phyloP scores from a whole-genome alignment of 2,329 filamentous ascomycete genomes.

The Fusarium xylarioides region DNA sequence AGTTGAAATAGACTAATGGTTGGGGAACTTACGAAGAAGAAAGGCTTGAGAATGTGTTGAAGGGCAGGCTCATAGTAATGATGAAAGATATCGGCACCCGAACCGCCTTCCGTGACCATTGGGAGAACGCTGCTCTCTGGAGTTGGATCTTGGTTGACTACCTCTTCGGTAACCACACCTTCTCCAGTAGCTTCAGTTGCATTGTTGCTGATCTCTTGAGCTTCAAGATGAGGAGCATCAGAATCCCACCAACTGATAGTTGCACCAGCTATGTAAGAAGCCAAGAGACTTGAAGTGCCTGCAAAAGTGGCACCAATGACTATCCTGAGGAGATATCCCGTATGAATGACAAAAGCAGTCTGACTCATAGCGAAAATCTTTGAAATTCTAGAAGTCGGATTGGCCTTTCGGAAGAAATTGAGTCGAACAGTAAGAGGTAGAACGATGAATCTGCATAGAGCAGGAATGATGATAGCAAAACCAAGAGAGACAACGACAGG shows the following conservation, averaged over 20 bases:
- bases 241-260: conserved; percentile 68
- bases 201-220: not conserved
- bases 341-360: conserved; percentile 58
- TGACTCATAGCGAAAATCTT: conserved; percentile 42
- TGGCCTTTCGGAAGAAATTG: conserved; percentile 44
- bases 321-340: conserved; percentile 57
- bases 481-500: conserved; percentile 59
- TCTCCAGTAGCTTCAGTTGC: not conserved
- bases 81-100: conserved; percentile 21
- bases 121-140: not conserved
- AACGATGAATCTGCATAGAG: conserved; percentile 56
- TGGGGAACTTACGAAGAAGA: conserved; percentile 71
- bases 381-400: conserved; percentile 34
- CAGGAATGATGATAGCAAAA: conserved; percentile 59
- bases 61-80: conserved; percentile 50
- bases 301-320: conserved; percentile 65
- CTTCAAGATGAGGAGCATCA: conserved; percentile 41
- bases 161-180: not conserved
- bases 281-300: conserved; percentile 70
- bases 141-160: not conserved
- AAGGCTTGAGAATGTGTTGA: conserved; percentile 68
- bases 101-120: not conserved
- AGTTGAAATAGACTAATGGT: not conserved
- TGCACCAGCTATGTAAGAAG: conserved; percentile 70
- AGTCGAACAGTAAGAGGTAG: conserved; percentile 52